Conservation (phyloP, 106 monocot species). For the Dendrobium officinale region DNA sequence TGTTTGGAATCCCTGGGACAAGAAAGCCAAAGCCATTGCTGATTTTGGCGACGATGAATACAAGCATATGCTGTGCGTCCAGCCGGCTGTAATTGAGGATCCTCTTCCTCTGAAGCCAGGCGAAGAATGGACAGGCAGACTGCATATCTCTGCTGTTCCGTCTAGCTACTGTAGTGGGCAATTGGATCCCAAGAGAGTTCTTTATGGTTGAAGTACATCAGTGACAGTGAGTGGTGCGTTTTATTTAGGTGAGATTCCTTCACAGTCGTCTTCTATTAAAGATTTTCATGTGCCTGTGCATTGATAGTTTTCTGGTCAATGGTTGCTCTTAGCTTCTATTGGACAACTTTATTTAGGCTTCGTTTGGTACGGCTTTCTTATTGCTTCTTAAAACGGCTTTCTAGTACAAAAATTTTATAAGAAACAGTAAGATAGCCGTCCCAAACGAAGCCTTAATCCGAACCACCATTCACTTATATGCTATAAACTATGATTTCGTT, state of each 20-base stretch:
- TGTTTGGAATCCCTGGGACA: conserved; percentile 68
- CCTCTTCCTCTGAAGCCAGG: conserved; percentile 44
- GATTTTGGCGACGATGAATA: conserved; percentile 58
- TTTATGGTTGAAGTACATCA: conserved; percentile 16
- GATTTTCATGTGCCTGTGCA: background rate
- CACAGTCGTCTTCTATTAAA: background rate
- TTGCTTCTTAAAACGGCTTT: too few species aligned
- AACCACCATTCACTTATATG: too few species aligned
- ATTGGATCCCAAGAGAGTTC: conserved; percentile 35
- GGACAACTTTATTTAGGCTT: too few species aligned
- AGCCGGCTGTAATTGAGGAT: conserved; percentile 48
- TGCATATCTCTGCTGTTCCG: conserved; percentile 41
- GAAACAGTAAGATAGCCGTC: too few species aligned
- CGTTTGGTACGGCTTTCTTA: too few species aligned
- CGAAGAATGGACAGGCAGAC: conserved; percentile 59
- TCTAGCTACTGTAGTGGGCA: conserved; percentile 53
- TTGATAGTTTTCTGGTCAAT: too few species aligned
- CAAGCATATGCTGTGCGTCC: conserved; percentile 52
- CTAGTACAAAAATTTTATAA: too few species aligned
- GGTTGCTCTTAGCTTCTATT: background rate
- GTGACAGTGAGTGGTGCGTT: background rate
- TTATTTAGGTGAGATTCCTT: background rate
- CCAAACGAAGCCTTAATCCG: too few species aligned
- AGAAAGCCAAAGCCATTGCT: conserved; percentile 45
- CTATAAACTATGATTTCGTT: too few species aligned